These are phyloP conservation scores for Rhazya stricta DNA, from an alignment of 257 asterid species.

Conservation along the genomic window DNA sequence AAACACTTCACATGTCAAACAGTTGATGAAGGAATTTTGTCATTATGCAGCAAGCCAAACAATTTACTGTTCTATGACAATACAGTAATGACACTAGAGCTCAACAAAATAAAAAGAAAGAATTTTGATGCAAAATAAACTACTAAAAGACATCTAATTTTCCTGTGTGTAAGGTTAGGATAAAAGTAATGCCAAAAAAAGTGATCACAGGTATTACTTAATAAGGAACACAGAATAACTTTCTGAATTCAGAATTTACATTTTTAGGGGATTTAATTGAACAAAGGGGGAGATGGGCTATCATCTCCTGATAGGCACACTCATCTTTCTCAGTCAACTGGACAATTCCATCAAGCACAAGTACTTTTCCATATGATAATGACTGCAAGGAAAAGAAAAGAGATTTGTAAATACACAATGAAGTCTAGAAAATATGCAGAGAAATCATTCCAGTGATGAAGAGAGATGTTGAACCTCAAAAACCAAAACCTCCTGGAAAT, in stretches of 20 bases:
- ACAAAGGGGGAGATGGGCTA: slow-evolving; percentile 92
- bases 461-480: slow-evolving; percentile 64
- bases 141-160: neutral
- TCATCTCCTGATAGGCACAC: slow-evolving; percentile 99
- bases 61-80: neutral
- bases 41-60: neutral
- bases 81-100: neutral
- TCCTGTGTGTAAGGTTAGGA: neutral
- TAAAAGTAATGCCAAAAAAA: neutral
- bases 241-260: slow-evolving; percentile 33
- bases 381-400: slow-evolving; percentile 46
- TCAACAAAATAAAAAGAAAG: neutral
- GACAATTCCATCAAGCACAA: slow-evolving; percentile 92
- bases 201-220: neutral
- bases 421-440: slow-evolving; percentile 9
- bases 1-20: neutral
- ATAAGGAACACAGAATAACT: neutral
- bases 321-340: slow-evolving; percentile 99
- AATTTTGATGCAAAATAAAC: neutral
- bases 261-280: slow-evolving; percentile 76
- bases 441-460: neutral
- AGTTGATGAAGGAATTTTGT: neutral
- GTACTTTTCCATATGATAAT: slow-evolving; percentile 75
- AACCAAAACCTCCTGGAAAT: slow-evolving; percentile 89
- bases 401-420: neutral